These are phyloP conservation scores for Andrographis paniculata DNA, from an alignment of 305 asterid species.

Conservation along the genomic window DNA sequence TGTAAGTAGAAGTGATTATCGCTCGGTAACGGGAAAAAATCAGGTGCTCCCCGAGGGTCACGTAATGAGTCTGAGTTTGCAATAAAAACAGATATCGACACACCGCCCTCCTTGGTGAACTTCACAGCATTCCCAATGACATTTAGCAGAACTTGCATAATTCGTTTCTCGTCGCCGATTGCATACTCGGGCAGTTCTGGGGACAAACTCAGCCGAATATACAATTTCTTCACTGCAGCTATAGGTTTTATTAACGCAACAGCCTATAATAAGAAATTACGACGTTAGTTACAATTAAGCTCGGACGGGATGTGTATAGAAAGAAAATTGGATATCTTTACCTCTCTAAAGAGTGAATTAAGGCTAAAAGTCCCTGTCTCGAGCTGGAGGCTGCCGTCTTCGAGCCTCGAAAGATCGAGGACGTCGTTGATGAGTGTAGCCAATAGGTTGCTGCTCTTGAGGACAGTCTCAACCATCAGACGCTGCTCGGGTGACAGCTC, in stretches of 20 bases:
- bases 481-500: constrained; percentile 95
- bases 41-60: constrained; percentile 79
- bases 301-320: background rate
- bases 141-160: constrained; percentile 84
- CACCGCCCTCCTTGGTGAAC: constrained; percentile 85
- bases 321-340: constrained; percentile 13
- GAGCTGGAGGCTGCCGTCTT: constrained; percentile 94
- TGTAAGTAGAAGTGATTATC: constrained; percentile 83
- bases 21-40: constrained; percentile 62
- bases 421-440: constrained; percentile 96
- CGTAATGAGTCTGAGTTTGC: constrained; percentile 75
- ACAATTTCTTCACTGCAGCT: constrained; percentile 78
- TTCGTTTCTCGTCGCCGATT: constrained; percentile 85
- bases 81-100: constrained; percentile 62
- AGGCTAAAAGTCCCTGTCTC: constrained; percentile 70
- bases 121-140: constrained; percentile 94
- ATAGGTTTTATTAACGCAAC: constrained; percentile 77
- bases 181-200: constrained; percentile 75
- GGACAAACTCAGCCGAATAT: constrained; percentile 54
- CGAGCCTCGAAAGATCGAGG: constrained; percentile 96
- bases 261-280: constrained; percentile 36
- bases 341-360: constrained; percentile 83
- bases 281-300: background rate
- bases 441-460: constrained; percentile 89
- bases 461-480: constrained; percentile 93